phyloP scores from a whole-genome alignment of 2,329 filamentous ascomycete genomes.

The Penicillium sclerotiorum region DNA sequence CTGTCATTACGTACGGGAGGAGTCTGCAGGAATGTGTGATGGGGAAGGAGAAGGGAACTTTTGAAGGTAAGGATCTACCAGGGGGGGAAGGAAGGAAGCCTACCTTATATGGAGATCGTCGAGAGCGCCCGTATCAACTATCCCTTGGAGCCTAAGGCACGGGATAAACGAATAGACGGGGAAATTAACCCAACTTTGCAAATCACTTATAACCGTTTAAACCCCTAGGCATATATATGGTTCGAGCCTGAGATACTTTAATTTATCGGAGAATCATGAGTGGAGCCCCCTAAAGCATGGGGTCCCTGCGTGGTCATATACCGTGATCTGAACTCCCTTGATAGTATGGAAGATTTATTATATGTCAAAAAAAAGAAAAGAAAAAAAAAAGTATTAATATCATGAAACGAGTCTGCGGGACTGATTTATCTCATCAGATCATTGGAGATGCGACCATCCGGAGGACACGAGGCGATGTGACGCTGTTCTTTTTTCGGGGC shows the following conservation, averaged over 20 bases:
- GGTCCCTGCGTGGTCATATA: constrained; percentile 1
- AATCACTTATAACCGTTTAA: not conserved
- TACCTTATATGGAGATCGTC: constrained; percentile 7
- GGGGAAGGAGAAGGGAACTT: not conserved
- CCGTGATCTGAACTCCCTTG: no score
- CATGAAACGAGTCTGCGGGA: no score
- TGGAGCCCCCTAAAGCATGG: constrained; percentile 5
- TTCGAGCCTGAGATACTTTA: no score
- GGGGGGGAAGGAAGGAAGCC: constrained; percentile 1
- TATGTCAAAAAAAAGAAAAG: constrained; percentile 7
- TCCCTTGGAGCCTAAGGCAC: constrained; percentile 3
- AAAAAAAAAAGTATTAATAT: not conserved
- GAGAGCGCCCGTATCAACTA: no score
- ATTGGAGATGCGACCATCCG: constrained; percentile 38
- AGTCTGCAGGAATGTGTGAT: constrained; percentile 12
- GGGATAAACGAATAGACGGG: not conserved
- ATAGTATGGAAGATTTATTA: no score
- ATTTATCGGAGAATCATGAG: constrained; percentile 5
- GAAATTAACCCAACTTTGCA: not conserved
- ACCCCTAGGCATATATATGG: not conserved
- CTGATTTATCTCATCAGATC: not conserved
- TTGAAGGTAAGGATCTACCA: constrained; percentile 6
- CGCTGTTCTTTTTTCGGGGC: constrained; percentile 28
- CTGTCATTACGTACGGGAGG: constrained; percentile 21
- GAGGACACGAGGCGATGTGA: constrained; percentile 38